Conservation (phyloP, 1,139 yeast species). For the Blastobotrys proliferans region DNA sequence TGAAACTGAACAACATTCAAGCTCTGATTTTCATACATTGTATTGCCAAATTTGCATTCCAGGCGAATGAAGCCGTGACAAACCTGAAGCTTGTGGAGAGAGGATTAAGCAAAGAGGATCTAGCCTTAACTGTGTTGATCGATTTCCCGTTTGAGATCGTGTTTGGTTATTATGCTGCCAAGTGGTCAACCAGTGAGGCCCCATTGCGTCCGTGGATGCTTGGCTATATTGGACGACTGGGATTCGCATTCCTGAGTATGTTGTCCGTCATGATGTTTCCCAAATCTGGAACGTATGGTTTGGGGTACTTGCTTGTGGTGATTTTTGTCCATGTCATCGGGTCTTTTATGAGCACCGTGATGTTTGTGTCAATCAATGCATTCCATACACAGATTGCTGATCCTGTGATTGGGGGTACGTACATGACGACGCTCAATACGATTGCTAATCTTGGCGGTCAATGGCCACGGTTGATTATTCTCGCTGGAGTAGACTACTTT, state of each 20-base stretch:
- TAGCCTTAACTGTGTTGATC: slow-evolving; percentile 85
- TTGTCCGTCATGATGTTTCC: slow-evolving; percentile 73
- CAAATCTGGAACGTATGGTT: slow-evolving; percentile 40
- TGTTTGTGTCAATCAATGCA: slow-evolving; percentile 89
- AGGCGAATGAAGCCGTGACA: slow-evolving; percentile 94
- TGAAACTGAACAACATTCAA: slow-evolving; percentile 72
- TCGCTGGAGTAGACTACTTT: slow-evolving; percentile 73
- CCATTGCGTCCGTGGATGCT: slow-evolving; percentile 84
- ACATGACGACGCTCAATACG: slow-evolving; percentile 94
- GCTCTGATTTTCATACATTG: slow-evolving; percentile 70
- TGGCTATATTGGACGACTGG: slow-evolving; percentile 81
- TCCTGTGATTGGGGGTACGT: slow-evolving; percentile 94
- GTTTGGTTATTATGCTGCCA: slow-evolving; percentile 93
- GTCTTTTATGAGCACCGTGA: slow-evolving; percentile 91
- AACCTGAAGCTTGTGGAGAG: slow-evolving; percentile 86
- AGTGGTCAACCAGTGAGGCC: slow-evolving; percentile 77
- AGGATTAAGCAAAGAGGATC: slow-evolving; percentile 89
- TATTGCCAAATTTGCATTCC: slow-evolving; percentile 85
- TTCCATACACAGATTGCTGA: slow-evolving; percentile 96
- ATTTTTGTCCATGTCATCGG: slow-evolving; percentile 79
- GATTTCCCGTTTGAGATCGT: slow-evolving; percentile 95
- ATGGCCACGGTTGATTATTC: slow-evolving; percentile 85
- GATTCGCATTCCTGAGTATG: slow-evolving; percentile 75
- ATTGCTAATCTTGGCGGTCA: slow-evolving; percentile 93
- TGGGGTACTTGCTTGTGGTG: slow-evolving; percentile 60